These are phyloP conservation scores for Punctularia strigosozonata DNA, from an alignment of 768 basidiomycete species.

Conservation along the genomic window DNA sequence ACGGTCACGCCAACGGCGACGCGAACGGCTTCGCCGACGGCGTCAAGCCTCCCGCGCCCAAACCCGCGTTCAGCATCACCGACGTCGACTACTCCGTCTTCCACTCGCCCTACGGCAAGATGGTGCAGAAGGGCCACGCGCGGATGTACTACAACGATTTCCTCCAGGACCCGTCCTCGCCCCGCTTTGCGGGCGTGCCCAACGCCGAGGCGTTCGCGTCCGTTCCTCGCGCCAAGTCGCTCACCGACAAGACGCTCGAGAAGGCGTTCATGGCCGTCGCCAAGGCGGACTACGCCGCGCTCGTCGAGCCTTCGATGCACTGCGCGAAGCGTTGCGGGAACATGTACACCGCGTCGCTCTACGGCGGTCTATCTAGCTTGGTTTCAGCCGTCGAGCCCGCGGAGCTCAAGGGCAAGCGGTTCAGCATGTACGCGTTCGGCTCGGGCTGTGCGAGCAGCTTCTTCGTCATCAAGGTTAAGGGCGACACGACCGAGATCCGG, in stretches of 20 bases:
- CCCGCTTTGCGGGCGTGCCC: conserved; percentile 60
- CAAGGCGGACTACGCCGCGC: conserved; percentile 60
- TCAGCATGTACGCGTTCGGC: conserved; percentile 95
- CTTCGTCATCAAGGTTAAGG: conserved; percentile 81
- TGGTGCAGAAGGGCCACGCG: conserved; percentile 94
- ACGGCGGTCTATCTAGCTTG: conserved; percentile 86
- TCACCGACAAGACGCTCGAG: conserved; percentile 92
- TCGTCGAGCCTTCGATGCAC: conserved; percentile 74
- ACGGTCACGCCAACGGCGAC: conserved; percentile 18
- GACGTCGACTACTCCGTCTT: conserved; percentile 89
- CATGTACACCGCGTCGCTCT: conserved; percentile 97
- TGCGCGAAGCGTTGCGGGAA: conserved; percentile 90
- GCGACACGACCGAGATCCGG: conserved; percentile 73
- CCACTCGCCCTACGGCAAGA: conserved; percentile 98
- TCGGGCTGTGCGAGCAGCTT: conserved; percentile 92
- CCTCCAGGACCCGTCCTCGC: conserved; percentile 56
- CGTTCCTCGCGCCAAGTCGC: conserved; percentile 56
- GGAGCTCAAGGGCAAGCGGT: conserved; percentile 67
- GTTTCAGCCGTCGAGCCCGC: conserved; percentile 61
- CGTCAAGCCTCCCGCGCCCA: conserved; percentile 19
- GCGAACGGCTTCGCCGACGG: conserved; percentile 25
- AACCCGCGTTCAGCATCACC: conserved; percentile 46
- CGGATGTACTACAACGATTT: conserved; percentile 91
- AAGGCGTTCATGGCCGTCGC: conserved; percentile 84
- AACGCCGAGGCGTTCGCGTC: conserved; percentile 60